These are phyloP conservation scores for Gynochthodes officinalis DNA, from an alignment of 257 asterid genomes.

Conservation along the genomic window DNA sequence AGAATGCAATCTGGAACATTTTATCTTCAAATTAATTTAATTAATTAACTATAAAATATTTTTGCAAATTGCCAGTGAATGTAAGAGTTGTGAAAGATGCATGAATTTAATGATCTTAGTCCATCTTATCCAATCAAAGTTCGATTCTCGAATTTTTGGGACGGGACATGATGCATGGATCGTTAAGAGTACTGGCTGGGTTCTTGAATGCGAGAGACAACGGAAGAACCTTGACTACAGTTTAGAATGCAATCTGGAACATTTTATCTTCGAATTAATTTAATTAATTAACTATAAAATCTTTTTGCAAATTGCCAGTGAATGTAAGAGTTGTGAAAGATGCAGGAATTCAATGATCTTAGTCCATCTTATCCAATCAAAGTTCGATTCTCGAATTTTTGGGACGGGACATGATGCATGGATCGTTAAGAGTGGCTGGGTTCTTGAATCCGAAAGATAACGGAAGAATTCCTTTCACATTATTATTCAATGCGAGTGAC, in stretches of 20 bases:
- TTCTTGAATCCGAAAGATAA: neutral
- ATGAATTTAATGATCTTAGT: neutral
- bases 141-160: slow-evolving; percentile 5
- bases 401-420: neutral
- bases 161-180: neutral
- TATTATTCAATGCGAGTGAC: slow-evolving; percentile 1
- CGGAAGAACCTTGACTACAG: too few species aligned
- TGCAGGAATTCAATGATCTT: neutral
- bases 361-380: slow-evolving; percentile 3
- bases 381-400: slow-evolving; percentile 1
- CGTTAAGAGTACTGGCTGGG: neutral
- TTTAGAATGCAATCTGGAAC: neutral
- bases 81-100: slow-evolving; percentile 14
- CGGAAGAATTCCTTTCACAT: slow-evolving; percentile 10
- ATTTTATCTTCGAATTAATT: neutral
- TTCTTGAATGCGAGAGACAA: neutral
- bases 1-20: neutral
- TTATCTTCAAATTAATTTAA: neutral
- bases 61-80: slow-evolving; percentile 10
- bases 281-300: too few species aligned
- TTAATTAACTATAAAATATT: too few species aligned
- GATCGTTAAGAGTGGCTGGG: neutral
- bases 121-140: slow-evolving; percentile 3
- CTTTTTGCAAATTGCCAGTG: slow-evolving; percentile 5
- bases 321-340: slow-evolving; percentile 16